A percentile compares a stretch with the other conserved stretches of the same genome.
Evolutionary conservation across 2,329 filamentous ascomycete species (phyloP).

Genomic region (Exophiala sp.): DNA sequence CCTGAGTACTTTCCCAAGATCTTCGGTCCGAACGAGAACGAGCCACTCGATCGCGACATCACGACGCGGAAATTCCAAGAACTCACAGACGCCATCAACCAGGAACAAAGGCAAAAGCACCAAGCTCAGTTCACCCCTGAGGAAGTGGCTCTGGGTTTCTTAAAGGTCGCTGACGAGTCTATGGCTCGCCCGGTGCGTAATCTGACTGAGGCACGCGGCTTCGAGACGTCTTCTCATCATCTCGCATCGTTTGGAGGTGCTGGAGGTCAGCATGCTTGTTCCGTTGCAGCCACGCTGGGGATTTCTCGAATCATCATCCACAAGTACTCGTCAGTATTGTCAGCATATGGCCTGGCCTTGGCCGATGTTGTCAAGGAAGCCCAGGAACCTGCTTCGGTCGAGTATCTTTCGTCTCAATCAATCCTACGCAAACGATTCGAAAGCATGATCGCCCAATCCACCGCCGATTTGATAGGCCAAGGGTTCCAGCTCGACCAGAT

Average conservation of each 20-base stretch:
- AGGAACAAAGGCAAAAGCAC: slow-evolving; percentile 33
- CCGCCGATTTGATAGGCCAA: slow-evolving; percentile 38
- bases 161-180: slow-evolving; percentile 41
- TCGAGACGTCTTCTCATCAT: slow-evolving; percentile 30
- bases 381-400: slow-evolving; percentile 14
- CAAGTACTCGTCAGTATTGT: slow-evolving; percentile 39
- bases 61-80: slow-evolving; percentile 39
- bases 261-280: slow-evolving; percentile 39
- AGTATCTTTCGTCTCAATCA: slow-evolving; percentile 29
- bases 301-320: slow-evolving; percentile 43
- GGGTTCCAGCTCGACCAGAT: slow-evolving; percentile 41
- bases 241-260: slow-evolving; percentile 34
- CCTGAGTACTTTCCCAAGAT: slow-evolving; percentile 86
- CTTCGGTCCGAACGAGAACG: slow-evolving; percentile 76
- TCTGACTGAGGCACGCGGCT: slow-evolving; percentile 30
- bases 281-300: slow-evolving; percentile 39
- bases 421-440: slow-evolving; percentile 64
- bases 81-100: slow-evolving; percentile 42
- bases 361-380: slow-evolving; percentile 32
- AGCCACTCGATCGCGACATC: slow-evolving; percentile 49
- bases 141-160: slow-evolving; percentile 39
- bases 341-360: slow-evolving; percentile 42
- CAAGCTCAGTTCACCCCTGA: slow-evolving; percentile 30
- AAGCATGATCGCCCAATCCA: slow-evolving; percentile 61
- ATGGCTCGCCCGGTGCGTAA: slow-evolving; percentile 35